These are phyloP conservation scores for Sordariomycetes sp. DNA, from an alignment of 2,329 filamentous ascomycete genomes.

Conservation along the genomic window DNA sequence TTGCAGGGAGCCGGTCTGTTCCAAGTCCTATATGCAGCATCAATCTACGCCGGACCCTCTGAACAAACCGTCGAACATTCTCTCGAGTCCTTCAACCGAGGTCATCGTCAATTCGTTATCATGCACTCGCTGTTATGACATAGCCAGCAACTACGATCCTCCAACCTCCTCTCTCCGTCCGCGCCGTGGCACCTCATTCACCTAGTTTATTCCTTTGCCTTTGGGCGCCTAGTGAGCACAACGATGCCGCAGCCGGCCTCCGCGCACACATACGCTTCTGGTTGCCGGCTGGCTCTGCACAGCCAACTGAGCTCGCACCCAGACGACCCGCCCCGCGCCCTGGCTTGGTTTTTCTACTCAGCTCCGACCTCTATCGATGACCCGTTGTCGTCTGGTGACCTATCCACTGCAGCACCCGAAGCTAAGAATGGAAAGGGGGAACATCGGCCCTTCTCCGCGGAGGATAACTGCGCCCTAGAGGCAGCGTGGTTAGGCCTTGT, in stretches of 20 bases:
- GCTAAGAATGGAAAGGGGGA: conserved; percentile 40
- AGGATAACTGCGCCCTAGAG: conserved; percentile 70
- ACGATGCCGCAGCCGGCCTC: neutral
- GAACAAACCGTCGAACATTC: neutral
- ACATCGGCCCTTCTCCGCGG: conserved; percentile 64
- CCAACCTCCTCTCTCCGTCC: neutral
- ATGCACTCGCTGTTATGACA: neutral
- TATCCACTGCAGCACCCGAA: conserved; percentile 32
- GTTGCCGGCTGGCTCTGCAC: conserved; percentile 39
- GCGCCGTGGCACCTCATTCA: neutral
- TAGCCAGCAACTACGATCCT: neutral
- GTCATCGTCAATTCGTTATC: neutral
- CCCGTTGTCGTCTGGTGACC: conserved; percentile 54
- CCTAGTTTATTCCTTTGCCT: neutral
- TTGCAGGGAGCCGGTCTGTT: neutral
- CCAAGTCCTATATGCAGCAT: neutral
- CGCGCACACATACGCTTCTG: conserved; percentile 31
- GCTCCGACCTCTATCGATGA: conserved; percentile 78
- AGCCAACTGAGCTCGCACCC: conserved; percentile 11
- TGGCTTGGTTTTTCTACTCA: conserved; percentile 73
- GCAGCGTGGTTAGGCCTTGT: conserved; percentile 58
- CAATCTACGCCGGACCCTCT: neutral
- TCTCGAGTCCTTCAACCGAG: neutral
- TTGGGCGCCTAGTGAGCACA: neutral
- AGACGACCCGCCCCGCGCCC: conserved; percentile 41